Percentiles rank a stretch among this genome's conserved stretches.
These are phyloP conservation scores for Apium graveolens DNA, from an alignment of 129 eudicot genomes.

Conservation along the genomic window DNA sequence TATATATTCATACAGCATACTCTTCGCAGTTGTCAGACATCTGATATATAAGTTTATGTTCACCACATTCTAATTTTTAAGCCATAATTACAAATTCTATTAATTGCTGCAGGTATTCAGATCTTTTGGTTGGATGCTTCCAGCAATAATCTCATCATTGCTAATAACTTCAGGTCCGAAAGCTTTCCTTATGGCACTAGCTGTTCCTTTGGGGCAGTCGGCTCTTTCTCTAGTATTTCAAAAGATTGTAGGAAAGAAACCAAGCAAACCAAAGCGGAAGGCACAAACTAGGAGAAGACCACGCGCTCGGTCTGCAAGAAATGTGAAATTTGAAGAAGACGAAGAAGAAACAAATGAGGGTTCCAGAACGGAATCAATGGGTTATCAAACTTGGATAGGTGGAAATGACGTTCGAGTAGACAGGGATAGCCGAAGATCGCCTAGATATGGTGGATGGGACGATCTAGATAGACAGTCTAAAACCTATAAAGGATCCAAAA, in stretches of 20 bases:
- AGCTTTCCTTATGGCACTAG: slow-evolving; percentile 79
- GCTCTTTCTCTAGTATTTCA: slow-evolving; percentile 50
- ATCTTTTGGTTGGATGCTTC: slow-evolving; percentile 81
- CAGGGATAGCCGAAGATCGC: slow-evolving; percentile 15
- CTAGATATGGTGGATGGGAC: slow-evolving; percentile 90
- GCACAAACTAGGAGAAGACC: slow-evolving; percentile 27
- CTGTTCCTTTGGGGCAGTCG: slow-evolving; percentile 61
- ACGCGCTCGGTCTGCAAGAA: slow-evolving; percentile 20
- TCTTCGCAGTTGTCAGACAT: not conserved
- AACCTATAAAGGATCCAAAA: slow-evolving; percentile 3
- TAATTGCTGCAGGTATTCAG: slow-evolving; percentile 66
- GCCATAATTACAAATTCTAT: not conserved
- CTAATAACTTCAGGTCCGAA: slow-evolving; percentile 67
- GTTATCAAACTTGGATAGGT: slow-evolving; percentile 51
- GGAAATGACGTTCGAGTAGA: slow-evolving; percentile 28
- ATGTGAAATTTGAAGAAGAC: slow-evolving; percentile 25
- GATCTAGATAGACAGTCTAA: slow-evolving; percentile 43
- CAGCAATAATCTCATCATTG: slow-evolving; percentile 50
- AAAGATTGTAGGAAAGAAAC: slow-evolving; percentile 30
- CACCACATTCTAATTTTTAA: not conserved
- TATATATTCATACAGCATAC: not conserved
- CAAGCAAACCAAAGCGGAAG: slow-evolving; percentile 26
- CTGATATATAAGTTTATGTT: not conserved
- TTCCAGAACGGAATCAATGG: slow-evolving; percentile 22
- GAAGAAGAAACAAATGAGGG: slow-evolving; percentile 15